These are phyloP conservation scores for Gossypium ekmanianum DNA, from an alignment of 345 rosid genomes.

Conservation along the genomic window DNA sequence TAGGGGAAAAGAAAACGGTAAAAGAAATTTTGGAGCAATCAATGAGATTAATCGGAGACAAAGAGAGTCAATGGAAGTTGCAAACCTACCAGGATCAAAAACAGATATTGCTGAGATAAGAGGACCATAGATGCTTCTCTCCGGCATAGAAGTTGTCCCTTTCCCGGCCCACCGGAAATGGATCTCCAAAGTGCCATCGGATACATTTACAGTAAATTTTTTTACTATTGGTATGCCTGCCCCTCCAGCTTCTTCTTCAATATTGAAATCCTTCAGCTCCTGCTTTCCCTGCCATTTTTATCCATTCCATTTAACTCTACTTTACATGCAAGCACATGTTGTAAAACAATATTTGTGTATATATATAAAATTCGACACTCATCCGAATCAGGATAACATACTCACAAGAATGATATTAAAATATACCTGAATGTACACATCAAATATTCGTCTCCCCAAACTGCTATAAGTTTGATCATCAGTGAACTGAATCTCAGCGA, in stretches of 20 bases:
- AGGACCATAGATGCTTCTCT: conserved; percentile 43
- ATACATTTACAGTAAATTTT: conserved; percentile 21
- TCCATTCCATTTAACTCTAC: too few species aligned
- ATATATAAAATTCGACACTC: too few species aligned
- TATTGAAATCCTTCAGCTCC: too few species aligned
- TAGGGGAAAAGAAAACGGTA: too few species aligned
- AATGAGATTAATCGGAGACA: not conserved
- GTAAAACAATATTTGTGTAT: not conserved
- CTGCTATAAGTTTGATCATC: conserved; percentile 8
- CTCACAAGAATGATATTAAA: too few species aligned
- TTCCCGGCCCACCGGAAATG: conserved; percentile 63
- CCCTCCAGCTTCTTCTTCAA: conserved; percentile 23
- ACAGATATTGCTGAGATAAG: conserved; percentile 55
- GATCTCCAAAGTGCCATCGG: conserved; percentile 38
- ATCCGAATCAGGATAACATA: too few species aligned
- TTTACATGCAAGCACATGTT: too few species aligned
- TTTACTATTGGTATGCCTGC: conserved; percentile 27
- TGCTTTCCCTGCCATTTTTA: too few species aligned
- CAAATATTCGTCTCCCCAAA: conserved; percentile 55
- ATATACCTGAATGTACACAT: conserved; percentile 59
- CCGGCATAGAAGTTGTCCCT: conserved; percentile 46
- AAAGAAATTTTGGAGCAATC: not conserved
- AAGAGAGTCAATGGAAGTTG: not conserved
- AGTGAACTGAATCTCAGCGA: conserved; percentile 60
- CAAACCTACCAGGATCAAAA: conserved; percentile 29